A percentile compares a stretch with the other conserved stretches of the same genome.
Conservation (phyloP, 208 protist genomes). For the Leishmania martiniquensis region DNA sequence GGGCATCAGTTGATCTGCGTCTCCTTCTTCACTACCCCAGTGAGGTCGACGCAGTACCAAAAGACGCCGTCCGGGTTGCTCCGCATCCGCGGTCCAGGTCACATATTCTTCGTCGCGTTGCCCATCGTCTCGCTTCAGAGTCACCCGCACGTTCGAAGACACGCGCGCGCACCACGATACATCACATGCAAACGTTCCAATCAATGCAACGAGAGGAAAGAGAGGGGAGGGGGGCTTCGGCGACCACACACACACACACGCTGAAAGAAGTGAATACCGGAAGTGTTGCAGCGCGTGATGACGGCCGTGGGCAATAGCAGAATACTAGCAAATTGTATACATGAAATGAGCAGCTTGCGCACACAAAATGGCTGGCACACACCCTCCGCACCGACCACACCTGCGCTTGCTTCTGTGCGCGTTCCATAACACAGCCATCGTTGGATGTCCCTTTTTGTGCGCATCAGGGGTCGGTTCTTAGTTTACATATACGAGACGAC, state of each 20-base stretch:
- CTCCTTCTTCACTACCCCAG: background rate
- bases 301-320: background rate
- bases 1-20: background rate
- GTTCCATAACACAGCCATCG: background rate
- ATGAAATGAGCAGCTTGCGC: background rate
- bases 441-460: background rate
- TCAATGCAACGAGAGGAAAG: background rate
- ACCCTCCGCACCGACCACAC: background rate
- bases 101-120: background rate
- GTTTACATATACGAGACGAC: background rate
- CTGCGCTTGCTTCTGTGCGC: background rate
- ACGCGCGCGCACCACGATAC: background rate
- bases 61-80: no score
- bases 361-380: background rate
- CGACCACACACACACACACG: background rate
- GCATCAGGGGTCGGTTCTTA: background rate
- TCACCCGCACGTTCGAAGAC: background rate
- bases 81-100: background rate
- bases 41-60: background rate
- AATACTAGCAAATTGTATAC: background rate
- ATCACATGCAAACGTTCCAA: background rate
- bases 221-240: background rate
- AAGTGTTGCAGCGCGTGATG: background rate
- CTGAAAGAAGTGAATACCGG: background rate
- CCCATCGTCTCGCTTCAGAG: background rate